Evolutionary conservation across 2,329 filamentous ascomycete species (phyloP).

Genomic region (Penicillium sp.): DNA sequence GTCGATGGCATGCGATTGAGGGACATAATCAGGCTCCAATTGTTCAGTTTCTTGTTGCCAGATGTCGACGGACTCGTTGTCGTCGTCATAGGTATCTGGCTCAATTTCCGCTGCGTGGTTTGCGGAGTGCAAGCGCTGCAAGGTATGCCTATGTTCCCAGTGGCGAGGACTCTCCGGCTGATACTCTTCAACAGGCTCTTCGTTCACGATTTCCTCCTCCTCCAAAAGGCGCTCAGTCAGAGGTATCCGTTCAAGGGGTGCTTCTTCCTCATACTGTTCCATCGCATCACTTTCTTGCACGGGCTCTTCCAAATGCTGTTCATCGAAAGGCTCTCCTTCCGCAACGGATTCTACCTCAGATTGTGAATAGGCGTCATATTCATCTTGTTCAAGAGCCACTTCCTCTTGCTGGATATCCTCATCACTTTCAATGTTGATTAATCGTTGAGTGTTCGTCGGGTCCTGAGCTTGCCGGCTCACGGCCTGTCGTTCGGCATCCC

Average conservation of each 20-base stretch:
- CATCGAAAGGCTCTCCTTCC: neutral
- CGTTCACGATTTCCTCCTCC: constrained; percentile 7
- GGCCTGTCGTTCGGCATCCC: constrained; percentile 46
- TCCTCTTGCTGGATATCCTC: constrained; percentile 20
- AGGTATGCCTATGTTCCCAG: neutral
- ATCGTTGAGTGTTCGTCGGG: constrained; percentile 39
- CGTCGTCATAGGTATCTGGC: constrained; percentile 1
- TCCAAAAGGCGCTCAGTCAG: neutral
- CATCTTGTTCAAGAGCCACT: constrained; percentile 9
- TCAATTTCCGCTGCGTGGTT: neutral
- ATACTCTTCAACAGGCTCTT: constrained; percentile 4
- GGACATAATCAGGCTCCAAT: constrained; percentile 1
- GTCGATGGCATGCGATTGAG: neutral
- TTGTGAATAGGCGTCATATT: constrained; percentile 1
- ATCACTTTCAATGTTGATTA: constrained; percentile 47
- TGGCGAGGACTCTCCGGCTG: constrained; percentile 1
- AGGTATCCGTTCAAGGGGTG: neutral
- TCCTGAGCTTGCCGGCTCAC: constrained; percentile 45
- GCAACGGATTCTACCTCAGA: neutral
- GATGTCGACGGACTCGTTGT: constrained; percentile 14
- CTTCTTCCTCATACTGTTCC: constrained; percentile 1
- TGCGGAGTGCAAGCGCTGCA: neutral
- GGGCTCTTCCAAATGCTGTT: constrained; percentile 1
- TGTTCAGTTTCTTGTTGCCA: constrained; percentile 10
- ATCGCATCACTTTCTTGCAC: neutral